Percentiles rank a stretch among this genome's conserved stretches.
Evolutionary conservation across 2,329 filamentous ascomycete species (phyloP).

Genomic region (Trichophyton schoenleinii): DNA sequence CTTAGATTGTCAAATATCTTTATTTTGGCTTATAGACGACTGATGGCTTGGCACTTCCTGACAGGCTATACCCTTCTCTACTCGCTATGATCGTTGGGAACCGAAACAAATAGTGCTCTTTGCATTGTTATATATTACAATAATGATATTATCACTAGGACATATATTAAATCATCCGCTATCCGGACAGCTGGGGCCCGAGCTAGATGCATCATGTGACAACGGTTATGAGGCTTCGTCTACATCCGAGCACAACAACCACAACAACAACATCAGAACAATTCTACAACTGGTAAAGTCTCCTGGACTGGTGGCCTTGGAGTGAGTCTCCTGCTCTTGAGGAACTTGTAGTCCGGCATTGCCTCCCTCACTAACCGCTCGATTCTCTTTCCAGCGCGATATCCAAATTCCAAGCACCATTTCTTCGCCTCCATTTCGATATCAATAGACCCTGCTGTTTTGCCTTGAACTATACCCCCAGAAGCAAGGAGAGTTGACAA

Average conservation of each 20-base stretch:
- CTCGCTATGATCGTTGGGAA: too few species aligned
- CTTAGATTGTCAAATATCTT: background rate
- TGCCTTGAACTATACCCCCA: conserved; percentile 23
- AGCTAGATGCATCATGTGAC: too few species aligned
- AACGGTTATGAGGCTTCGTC: background rate
- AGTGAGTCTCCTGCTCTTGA: conserved; percentile 17
- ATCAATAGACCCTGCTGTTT: conserved; percentile 21
- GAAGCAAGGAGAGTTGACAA: conserved; percentile 23
- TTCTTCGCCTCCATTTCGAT: conserved; percentile 22
- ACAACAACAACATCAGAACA: background rate
- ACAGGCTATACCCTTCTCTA: too few species aligned
- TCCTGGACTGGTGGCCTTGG: background rate
- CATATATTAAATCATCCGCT: too few species aligned
- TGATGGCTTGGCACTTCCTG: background rate
- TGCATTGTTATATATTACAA: too few species aligned
- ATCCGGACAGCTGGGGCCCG: too few species aligned
- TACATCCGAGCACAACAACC: background rate
- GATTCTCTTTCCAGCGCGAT: conserved; percentile 17
- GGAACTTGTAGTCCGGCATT: conserved; percentile 31
- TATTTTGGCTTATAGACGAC: background rate
- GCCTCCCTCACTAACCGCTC: conserved; percentile 20
- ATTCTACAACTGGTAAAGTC: background rate
- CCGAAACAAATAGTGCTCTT: too few species aligned
- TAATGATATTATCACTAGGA: too few species aligned
- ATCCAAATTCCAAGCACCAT: conserved; percentile 29